phyloP scores from a whole-genome alignment of 106 monocot genomes.

The Phalaenopsis equestris region DNA sequence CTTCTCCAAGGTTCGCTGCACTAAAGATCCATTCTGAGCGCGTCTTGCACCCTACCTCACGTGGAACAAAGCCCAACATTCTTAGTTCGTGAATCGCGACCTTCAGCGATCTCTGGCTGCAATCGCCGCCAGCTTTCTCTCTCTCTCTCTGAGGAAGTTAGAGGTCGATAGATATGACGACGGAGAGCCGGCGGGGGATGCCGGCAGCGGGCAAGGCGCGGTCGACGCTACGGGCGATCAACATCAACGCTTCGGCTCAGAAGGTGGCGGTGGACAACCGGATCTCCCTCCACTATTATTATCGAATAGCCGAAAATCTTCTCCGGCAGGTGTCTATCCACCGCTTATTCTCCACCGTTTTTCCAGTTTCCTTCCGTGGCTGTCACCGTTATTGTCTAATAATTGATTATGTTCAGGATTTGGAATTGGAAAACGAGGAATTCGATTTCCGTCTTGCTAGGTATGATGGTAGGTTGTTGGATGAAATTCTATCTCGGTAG shows the following conservation, averaged over 20 bases:
- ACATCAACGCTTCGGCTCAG: conserved; percentile 54
- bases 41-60: too few species aligned
- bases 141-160: background rate
- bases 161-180: background rate
- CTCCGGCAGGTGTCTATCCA: conserved; percentile 52
- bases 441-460: background rate
- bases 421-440: background rate
- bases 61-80: background rate
- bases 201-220: background rate
- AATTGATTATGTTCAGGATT: background rate
- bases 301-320: conserved; percentile 68
- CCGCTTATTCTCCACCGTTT: background rate
- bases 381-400: background rate
- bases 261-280: conserved; percentile 66
- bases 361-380: background rate
- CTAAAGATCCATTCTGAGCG: too few species aligned
- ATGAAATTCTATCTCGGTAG: background rate
- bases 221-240: conserved; percentile 34
- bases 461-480: background rate
- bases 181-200: background rate
- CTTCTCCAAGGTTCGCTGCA: too few species aligned
- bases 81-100: background rate
- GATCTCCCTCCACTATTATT: conserved; percentile 61
- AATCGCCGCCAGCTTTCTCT: background rate
- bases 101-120: background rate